Percentiles rank a stretch among this genome's conserved stretches.
phyloP scores from a whole-genome alignment of 208 protist genomes.

The Leptomonas seymouri region DNA sequence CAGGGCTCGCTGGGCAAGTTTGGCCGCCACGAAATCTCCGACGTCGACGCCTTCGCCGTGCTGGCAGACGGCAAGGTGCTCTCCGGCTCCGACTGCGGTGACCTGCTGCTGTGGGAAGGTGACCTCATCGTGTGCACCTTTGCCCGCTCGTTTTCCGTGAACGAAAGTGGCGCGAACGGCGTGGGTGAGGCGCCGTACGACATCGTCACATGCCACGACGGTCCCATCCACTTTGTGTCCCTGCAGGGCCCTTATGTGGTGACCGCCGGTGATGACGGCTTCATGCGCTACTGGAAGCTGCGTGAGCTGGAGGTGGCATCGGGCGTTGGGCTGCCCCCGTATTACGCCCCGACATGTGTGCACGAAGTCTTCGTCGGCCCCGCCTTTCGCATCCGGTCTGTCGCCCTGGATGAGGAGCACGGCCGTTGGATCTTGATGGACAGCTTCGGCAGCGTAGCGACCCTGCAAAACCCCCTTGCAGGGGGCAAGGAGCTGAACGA shows the following conservation, averaged over 20 bases:
- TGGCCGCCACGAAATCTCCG: constrained; percentile 96
- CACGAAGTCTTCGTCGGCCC: constrained; percentile 63
- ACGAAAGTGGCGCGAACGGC: constrained; percentile 23
- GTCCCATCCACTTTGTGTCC: constrained; percentile 88
- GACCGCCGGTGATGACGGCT: constrained; percentile 96
- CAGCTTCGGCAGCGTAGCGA: constrained; percentile 51
- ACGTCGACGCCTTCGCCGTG: constrained; percentile 93
- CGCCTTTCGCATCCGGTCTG: constrained; percentile 61
- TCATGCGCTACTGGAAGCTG: constrained; percentile 95
- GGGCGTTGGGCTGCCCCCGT: constrained; percentile 70
- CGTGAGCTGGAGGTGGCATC: constrained; percentile 93
- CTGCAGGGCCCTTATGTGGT: constrained; percentile 83
- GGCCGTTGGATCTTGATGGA: constrained; percentile 90
- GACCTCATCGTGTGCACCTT: constrained; percentile 96
- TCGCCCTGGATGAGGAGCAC: constrained; percentile 46
- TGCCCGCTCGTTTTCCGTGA: constrained; percentile 38
- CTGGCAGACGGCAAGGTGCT: constrained; percentile 96
- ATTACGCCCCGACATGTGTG: constrained; percentile 83
- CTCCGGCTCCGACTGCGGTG: constrained; percentile 94
- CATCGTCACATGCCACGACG: constrained; percentile 76
- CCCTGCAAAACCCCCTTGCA: constrained; percentile 32
- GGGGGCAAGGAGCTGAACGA: not conserved
- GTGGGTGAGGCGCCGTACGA: constrained; percentile 37
- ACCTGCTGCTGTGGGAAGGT: constrained; percentile 97
- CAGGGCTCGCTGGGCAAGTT: constrained; percentile 98